Evolutionary conservation across 257 asterid genomes (phyloP).

Genomic region (Jacaranda copaia): DNA sequence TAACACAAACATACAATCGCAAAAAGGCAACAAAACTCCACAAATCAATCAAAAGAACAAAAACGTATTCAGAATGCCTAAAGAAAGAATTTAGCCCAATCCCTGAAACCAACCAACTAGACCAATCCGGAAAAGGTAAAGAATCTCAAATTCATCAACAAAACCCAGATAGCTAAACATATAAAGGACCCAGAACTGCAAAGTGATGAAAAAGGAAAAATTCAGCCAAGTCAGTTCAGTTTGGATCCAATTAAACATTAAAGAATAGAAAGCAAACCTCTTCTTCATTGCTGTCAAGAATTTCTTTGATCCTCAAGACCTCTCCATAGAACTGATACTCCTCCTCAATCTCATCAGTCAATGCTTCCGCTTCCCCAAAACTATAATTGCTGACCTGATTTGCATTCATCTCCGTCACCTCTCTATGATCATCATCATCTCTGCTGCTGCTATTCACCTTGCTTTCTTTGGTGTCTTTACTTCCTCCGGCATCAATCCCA

Average conservation of each 20-base stretch:
- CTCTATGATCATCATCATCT: slow-evolving; percentile 43
- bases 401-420: slow-evolving; percentile 50
- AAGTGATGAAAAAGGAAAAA: background rate
- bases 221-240: background rate
- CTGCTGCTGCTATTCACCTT: slow-evolving; percentile 55
- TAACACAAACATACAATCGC: no score
- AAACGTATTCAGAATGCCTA: background rate
- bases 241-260: slow-evolving; percentile 21
- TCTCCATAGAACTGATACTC: slow-evolving; percentile 65
- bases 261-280: slow-evolving; percentile 59
- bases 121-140: slow-evolving; percentile 14
- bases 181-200: background rate
- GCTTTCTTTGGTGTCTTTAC: slow-evolving; percentile 72
- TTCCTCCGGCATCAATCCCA: slow-evolving; percentile 55
- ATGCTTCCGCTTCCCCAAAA: slow-evolving; percentile 85
- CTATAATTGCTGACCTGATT: slow-evolving; percentile 58
- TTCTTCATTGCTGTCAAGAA: slow-evolving; percentile 60
- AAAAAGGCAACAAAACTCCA: background rate
- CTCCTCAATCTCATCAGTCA: slow-evolving; percentile 88
- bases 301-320: slow-evolving; percentile 79
- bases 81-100: background rate
- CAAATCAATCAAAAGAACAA: slow-evolving; percentile 16
- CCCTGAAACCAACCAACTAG: slow-evolving; percentile 7
- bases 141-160: slow-evolving; percentile 13
- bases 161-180: slow-evolving; percentile 11